Percentiles rank a stretch among this genome's conserved stretches.
Evolutionary conservation across 2,329 filamentous ascomycete genomes (phyloP).

Genomic region (Verticillium nubilum): DNA sequence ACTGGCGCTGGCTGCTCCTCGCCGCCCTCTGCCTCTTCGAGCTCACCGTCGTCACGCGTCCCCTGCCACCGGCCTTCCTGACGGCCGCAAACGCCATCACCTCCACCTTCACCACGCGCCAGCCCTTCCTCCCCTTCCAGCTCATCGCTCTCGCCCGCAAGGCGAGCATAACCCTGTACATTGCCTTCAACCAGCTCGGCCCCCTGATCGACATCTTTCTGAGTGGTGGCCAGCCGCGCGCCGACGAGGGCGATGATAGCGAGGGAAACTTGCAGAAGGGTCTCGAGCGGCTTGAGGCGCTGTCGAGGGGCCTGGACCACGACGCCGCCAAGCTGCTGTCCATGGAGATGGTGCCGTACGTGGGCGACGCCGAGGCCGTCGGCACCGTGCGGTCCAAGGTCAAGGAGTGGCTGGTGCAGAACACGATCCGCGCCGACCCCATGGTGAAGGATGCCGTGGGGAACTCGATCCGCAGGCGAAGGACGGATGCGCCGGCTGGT

Average conservation of each 20-base stretch:
- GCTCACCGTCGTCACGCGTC: constrained; percentile 49
- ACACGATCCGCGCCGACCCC: constrained; percentile 71
- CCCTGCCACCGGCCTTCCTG: constrained; percentile 39
- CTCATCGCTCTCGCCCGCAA: constrained; percentile 70
- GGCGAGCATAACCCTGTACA: constrained; percentile 71
- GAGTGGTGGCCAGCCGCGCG: constrained; percentile 14
- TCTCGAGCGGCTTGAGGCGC: constrained; percentile 59
- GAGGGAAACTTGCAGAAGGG: constrained; percentile 53
- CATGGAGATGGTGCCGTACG: constrained; percentile 77
- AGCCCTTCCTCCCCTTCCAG: constrained; percentile 80
- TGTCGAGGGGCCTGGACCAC: constrained; percentile 55
- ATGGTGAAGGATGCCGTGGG: constrained; percentile 79
- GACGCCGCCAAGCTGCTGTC: constrained; percentile 68
- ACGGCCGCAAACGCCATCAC: constrained; percentile 39
- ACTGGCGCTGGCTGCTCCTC: constrained; percentile 59
- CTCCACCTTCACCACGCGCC: constrained; percentile 33
- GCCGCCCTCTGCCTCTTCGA: constrained; percentile 50
- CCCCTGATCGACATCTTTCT: constrained; percentile 51
- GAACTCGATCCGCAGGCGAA: constrained; percentile 56
- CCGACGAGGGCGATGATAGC: constrained; percentile 25
- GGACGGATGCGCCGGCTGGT: constrained; percentile 57
- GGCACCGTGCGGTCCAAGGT: constrained; percentile 64
- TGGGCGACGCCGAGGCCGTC: constrained; percentile 61
- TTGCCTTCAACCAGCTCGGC: constrained; percentile 76
- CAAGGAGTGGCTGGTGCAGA: constrained; percentile 83